These are phyloP conservation scores for Solanum hybrid DNA, from an alignment of 305 asterid species.

Conservation along the genomic window DNA sequence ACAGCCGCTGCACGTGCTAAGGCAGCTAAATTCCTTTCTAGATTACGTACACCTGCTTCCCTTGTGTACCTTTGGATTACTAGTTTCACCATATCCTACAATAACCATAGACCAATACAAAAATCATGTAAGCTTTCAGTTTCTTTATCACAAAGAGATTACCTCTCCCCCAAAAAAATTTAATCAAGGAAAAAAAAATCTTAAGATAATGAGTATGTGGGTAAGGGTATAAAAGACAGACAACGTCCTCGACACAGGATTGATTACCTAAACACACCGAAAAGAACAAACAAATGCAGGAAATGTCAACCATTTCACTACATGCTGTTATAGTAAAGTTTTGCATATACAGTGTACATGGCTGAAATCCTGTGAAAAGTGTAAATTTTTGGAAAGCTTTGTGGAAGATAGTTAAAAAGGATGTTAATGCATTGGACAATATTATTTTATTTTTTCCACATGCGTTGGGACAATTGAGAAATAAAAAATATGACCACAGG, in stretches of 20 bases:
- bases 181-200: background rate
- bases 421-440: background rate
- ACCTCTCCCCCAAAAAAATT: background rate
- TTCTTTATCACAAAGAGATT: background rate
- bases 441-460: background rate
- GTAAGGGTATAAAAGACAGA: background rate
- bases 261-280: background rate
- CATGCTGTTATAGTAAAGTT: background rate
- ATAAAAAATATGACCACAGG: background rate
- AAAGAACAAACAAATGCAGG: background rate
- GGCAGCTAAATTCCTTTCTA: constrained; percentile 95
- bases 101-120: constrained; percentile 12
- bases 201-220: background rate
- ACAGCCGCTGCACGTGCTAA: constrained; percentile 99
- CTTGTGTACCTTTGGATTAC: constrained; percentile 90
- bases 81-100: constrained; percentile 74
- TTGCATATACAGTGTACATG: background rate
- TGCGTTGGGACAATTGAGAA: background rate
- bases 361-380: background rate
- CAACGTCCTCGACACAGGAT: background rate
- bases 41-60: constrained; percentile 97
- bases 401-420: background rate
- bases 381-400: background rate
- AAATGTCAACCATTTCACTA: background rate
- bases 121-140: background rate